Percentiles rank a stretch among this genome's conserved stretches.
phyloP scores from a whole-genome alignment of 148 eudicot species.

The Chenopodium suecicum region DNA sequence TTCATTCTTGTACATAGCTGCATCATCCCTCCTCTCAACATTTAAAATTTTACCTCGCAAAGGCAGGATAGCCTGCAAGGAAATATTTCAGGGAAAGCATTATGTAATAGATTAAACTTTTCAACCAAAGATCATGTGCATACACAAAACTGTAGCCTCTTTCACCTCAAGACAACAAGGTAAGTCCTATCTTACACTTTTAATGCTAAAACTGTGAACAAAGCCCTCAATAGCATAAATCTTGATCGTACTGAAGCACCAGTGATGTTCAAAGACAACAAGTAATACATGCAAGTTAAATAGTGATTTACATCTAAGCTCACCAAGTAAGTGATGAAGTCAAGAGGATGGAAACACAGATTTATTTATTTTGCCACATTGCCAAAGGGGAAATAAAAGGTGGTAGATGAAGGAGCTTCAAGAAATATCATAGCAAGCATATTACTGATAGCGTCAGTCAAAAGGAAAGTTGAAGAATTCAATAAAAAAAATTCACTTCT shows the following conservation, averaged over 20 bases:
- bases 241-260: neutral
- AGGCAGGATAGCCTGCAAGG: slow-evolving; percentile 90
- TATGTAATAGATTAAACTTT: neutral
- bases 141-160: neutral
- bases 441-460: neutral
- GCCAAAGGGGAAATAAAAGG: neutral
- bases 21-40: slow-evolving; percentile 89
- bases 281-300: too few species aligned
- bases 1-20: slow-evolving; percentile 94
- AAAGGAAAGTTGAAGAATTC: neutral
- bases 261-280: neutral
- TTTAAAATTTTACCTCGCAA: slow-evolving; percentile 94
- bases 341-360: neutral
- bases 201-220: neutral
- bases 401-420: neutral
- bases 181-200: neutral
- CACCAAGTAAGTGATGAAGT: neutral
- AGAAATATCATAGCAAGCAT: neutral
- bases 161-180: neutral
- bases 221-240: neutral
- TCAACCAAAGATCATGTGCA: neutral
- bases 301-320: neutral
- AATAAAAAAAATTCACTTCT: neutral
- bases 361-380: too few species aligned
- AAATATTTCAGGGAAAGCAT: neutral